phyloP scores from a whole-genome alignment of 1,139 yeast species.

The Williopsis jadinii region DNA sequence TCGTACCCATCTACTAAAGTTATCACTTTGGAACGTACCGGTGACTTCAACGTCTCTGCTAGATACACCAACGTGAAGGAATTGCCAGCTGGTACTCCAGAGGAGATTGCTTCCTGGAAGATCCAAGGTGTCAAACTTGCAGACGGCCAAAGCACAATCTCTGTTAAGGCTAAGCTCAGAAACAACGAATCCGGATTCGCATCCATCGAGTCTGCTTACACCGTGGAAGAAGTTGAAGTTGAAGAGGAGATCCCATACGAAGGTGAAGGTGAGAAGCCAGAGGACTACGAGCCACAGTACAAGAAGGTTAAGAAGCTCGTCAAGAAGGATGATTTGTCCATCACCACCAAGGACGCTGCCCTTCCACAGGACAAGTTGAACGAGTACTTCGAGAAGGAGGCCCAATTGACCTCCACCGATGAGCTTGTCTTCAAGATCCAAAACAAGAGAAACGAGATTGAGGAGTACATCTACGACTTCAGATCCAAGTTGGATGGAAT shows the following conservation, averaged over 20 bases:
- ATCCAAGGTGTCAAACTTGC: conserved; percentile 78
- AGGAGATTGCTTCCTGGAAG: conserved; percentile 76
- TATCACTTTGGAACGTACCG: conserved; percentile 87
- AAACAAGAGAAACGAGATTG: conserved; percentile 96
- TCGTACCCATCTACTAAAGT: conserved; percentile 92
- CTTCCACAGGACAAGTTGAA: conserved; percentile 54
- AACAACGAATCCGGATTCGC: conserved; percentile 96
- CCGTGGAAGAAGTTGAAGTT: conserved; percentile 85
- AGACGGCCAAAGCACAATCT: conserved; percentile 71
- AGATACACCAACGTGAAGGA: conserved; percentile 70
- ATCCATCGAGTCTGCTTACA: conserved; percentile 89
- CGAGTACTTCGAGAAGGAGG: conserved; percentile 71
- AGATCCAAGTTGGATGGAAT: conserved; percentile 95
- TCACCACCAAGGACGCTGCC: conserved; percentile 57
- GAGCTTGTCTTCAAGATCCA: conserved; percentile 98
- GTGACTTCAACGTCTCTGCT: conserved; percentile 84
- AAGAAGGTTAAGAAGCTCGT: conserved; percentile 89
- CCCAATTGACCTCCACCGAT: conserved; percentile 79
- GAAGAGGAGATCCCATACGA: conserved; percentile 73
- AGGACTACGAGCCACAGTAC: conserved; percentile 72
- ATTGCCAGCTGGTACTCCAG: conserved; percentile 63
- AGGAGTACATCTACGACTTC: conserved; percentile 95
- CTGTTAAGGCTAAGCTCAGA: conserved; percentile 90
- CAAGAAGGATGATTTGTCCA: conserved; percentile 74
- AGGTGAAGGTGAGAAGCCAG: conserved; percentile 72